A percentile compares a stretch with the other conserved stretches of the same genome.
Evolutionary conservation across 257 asterid genomes (phyloP).

Genomic region (Schizonepeta tenuifolia): DNA sequence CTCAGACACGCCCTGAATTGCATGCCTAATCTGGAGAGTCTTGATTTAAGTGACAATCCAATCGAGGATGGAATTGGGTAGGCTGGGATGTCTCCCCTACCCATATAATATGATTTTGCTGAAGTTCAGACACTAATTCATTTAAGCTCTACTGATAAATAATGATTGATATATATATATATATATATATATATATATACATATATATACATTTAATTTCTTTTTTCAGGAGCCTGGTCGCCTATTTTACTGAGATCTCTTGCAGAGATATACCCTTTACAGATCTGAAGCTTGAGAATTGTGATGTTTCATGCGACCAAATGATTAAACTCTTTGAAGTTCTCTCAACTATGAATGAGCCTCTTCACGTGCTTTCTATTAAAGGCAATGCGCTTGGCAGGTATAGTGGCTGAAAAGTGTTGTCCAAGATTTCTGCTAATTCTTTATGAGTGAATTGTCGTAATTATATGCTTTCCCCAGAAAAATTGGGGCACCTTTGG

Average conservation of each 20-base stretch:
- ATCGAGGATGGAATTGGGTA: conserved; percentile 82
- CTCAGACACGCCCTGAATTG: conserved; percentile 62
- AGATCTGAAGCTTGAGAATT: conserved; percentile 80
- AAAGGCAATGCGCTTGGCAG: conserved; percentile 87
- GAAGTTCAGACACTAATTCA: conserved; percentile 20
- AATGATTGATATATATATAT: not conserved
- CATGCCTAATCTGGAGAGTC: conserved; percentile 82
- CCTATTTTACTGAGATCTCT: conserved; percentile 64
- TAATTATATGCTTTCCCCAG: conserved; percentile 48
- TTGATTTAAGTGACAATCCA: conserved; percentile 85
- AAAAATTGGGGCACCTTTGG: conserved; percentile 68
- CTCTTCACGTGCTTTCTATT: conserved; percentile 68
- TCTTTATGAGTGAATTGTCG: conserved; percentile 17
- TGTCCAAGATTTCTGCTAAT: conserved; percentile 27
- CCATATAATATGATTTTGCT: conserved; percentile 26
- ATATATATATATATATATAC: too few species aligned
- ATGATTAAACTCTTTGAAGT: conserved; percentile 63
- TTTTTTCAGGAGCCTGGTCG: conserved; percentile 62
- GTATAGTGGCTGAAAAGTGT: conserved; percentile 45
- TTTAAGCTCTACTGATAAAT: conserved; percentile 12
- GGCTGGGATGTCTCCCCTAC: conserved; percentile 23
- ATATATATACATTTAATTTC: too few species aligned
- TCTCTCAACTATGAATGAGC: conserved; percentile 68
- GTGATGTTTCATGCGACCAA: conserved; percentile 68
- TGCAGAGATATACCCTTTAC: conserved; percentile 50